Evolutionary conservation across 1,284 basidiomycete genomes (phyloP), one percentile per base, ranked within the genome.

Genomic region (Sutorius eximius): DNA sequence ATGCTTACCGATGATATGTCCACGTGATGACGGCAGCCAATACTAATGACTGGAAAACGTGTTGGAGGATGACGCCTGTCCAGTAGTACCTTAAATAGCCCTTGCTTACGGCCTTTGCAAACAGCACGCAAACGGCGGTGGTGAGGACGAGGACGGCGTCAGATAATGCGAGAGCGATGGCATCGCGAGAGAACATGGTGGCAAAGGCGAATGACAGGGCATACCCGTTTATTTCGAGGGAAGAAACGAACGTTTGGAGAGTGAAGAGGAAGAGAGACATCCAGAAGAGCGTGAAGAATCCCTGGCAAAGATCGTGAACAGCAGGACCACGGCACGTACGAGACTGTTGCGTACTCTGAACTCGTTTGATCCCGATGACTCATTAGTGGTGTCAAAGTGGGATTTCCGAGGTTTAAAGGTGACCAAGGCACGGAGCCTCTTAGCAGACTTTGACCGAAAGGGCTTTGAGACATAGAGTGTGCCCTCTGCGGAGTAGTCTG

Each of bases 231-330:
- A 81, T 75, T 64, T 92, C 86, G 63, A 93, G 86, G 61, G 88
- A 85, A 45, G 82, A 80, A 43, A 95, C 76, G 65, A 92, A 92
- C 1, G 89, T 91, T 60, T 87, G 79, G 33, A 93, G 67, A 22
- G 87, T 84, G 61, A 92, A 86, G 46, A 96, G 79, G 63, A 91
- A 93, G 63, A 93, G 82, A 22, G 88, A 92, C 67, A 87, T 83
- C 85, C 95, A 97, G 74, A 97, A 97, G 51, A 98, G 81, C 2
- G 89, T 83, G 73, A 94, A 97, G 79, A 97, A 97, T 1, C 95
- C 95, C 85, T 89, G 63, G 9, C 0, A 30, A 32, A 44, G 15
- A 45, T 32, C 45, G 47, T 64, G n/a, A 62, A 43, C 32, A 40
- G 4, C 42, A 42, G 1, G 18, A 45, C 24, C 24, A 18, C 4